These are phyloP conservation scores for Nitzschia palea DNA, from an alignment of 108 stramenopile species.

Conservation along the genomic window DNA sequence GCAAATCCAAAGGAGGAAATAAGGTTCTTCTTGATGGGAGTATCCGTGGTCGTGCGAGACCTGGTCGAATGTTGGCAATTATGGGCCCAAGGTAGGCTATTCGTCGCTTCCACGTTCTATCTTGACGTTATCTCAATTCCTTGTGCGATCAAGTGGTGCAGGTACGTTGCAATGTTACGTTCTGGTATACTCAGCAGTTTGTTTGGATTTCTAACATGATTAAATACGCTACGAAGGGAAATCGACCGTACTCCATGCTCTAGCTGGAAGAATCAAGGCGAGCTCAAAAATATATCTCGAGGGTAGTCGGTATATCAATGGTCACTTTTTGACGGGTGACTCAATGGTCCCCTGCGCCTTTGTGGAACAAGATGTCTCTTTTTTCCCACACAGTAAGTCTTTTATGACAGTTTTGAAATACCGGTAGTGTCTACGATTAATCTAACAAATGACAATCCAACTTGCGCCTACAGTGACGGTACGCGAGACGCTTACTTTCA, in stretches of 20 bases:
- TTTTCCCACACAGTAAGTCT: slow-evolving; percentile 68
- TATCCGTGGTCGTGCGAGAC: slow-evolving; percentile 67
- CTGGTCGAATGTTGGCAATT: slow-evolving; percentile 77
- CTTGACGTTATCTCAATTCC: background rate
- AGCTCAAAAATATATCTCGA: slow-evolving; percentile 53
- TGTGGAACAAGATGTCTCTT: slow-evolving; percentile 77
- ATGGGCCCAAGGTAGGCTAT: slow-evolving; percentile 59
- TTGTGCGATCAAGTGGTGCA: background rate
- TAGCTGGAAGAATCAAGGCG: slow-evolving; percentile 78
- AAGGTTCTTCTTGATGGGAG: slow-evolving; percentile 70
- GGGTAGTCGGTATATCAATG: slow-evolving; percentile 74
- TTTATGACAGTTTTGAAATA: background rate
- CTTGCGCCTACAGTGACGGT: slow-evolving; percentile 69
- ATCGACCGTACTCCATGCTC: slow-evolving; percentile 69
- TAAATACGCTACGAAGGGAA: slow-evolving; percentile 6
- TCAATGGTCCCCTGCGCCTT: slow-evolving; percentile 68
- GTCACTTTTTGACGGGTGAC: slow-evolving; percentile 56
- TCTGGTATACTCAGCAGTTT: background rate
- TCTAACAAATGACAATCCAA: too few species aligned
- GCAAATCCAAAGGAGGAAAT: slow-evolving; percentile 38
- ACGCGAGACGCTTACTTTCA: slow-evolving; percentile 75
- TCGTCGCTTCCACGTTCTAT: background rate
- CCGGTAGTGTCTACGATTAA: background rate
- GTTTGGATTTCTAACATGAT: background rate
- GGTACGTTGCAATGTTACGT: background rate